Evolutionary conservation across 2,329 filamentous ascomycete species (phyloP).

Genomic region (Cylindrodendrum hubeiense): DNA sequence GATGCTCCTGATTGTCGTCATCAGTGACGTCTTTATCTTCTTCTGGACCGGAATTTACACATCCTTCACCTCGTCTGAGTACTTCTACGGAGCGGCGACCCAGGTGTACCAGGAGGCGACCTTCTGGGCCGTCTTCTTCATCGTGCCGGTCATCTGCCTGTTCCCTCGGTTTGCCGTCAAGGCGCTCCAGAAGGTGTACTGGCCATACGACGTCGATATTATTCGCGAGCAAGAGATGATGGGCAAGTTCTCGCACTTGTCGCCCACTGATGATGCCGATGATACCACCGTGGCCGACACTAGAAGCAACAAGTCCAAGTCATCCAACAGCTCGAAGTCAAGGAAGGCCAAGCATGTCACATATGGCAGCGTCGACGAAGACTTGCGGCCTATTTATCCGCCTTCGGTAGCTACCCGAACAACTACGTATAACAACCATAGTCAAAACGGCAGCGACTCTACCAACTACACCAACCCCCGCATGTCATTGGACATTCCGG

Average conservation of each 20-base stretch:
- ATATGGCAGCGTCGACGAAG: slow-evolving; percentile 81
- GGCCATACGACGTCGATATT: slow-evolving; percentile 93
- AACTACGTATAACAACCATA: slow-evolving; percentile 80
- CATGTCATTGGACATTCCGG: slow-evolving; percentile 66
- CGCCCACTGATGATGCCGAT: slow-evolving; percentile 50
- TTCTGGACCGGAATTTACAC: slow-evolving; percentile 95
- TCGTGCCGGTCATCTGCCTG: slow-evolving; percentile 85
- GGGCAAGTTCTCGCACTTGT: slow-evolving; percentile 83
- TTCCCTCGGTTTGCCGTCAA: slow-evolving; percentile 91
- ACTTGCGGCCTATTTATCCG: slow-evolving; percentile 92
- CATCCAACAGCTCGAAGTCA: slow-evolving; percentile 66
- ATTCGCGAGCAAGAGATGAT: slow-evolving; percentile 90
- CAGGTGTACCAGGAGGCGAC: slow-evolving; percentile 85
- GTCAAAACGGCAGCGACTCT: slow-evolving; percentile 93
- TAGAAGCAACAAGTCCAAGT: slow-evolving; percentile 59
- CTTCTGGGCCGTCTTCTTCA: slow-evolving; percentile 88
- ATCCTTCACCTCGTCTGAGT: slow-evolving; percentile 59
- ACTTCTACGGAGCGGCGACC: slow-evolving; percentile 80
- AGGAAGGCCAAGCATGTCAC: slow-evolving; percentile 67
- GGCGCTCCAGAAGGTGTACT: slow-evolving; percentile 91
- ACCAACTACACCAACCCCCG: slow-evolving; percentile 86
- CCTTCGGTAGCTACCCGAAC: slow-evolving; percentile 86
- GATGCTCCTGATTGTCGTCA: slow-evolving; percentile 82
- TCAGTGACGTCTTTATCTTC: slow-evolving; percentile 91
- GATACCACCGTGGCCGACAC: slow-evolving; percentile 55